Evolutionary conservation across 352 stramenopile species (phyloP).

Genomic region (Phytopythium aichiense): DNA sequence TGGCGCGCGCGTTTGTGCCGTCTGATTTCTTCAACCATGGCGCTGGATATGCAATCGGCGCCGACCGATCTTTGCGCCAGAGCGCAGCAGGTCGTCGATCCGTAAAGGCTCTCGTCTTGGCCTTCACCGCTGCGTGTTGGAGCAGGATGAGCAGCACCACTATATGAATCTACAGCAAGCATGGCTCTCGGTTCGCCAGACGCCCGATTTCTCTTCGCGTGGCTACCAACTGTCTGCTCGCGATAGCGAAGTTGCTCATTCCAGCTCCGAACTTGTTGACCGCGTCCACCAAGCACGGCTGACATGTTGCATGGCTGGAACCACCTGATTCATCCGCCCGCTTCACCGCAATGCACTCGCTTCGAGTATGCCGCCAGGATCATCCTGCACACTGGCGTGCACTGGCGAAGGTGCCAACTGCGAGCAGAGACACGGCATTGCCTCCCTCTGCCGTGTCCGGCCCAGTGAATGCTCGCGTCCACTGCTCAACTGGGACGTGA

Average conservation of each 20-base stretch:
- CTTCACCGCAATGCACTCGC: background rate
- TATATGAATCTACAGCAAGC: background rate
- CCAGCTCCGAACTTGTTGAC: background rate
- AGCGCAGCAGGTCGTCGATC: background rate
- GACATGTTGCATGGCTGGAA: background rate
- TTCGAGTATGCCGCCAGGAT: background rate
- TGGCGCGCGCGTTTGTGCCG: slow-evolving; percentile 1
- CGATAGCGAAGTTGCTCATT: background rate
- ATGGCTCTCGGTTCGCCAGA: background rate
- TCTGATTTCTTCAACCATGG: background rate
- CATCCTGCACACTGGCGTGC: background rate
- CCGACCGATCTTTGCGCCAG: background rate
- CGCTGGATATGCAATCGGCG: background rate
- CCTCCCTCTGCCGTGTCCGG: background rate
- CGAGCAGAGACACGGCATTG: background rate
- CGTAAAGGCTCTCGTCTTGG: background rate
- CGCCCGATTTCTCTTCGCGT: background rate
- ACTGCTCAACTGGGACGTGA: background rate
- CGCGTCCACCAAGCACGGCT: background rate
- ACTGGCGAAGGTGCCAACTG: background rate
- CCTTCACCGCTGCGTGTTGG: background rate
- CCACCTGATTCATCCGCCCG: background rate
- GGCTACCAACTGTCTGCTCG: background rate
- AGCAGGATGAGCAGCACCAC: background rate
- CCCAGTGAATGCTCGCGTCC: background rate